Conservation (phyloP, 805 yeast species). For the Lipomyces starkeyi region DNA sequence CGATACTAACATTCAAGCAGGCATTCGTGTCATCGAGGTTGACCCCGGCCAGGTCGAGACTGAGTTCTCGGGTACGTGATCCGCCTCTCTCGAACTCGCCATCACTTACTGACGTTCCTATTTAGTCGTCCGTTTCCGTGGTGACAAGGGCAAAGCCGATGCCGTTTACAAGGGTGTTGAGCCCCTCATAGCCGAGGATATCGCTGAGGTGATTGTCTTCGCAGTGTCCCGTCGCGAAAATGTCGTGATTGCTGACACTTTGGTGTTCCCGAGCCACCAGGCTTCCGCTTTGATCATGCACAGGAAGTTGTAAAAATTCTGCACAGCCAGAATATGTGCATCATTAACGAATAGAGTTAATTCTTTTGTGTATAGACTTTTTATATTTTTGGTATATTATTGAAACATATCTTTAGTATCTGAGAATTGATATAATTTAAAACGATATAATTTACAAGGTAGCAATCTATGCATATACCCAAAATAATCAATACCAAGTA, state of each 20-base stretch:
- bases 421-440: neutral
- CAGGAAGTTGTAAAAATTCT: slow-evolving; percentile 27
- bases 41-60: slow-evolving; percentile 85
- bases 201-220: slow-evolving; percentile 76
- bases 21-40: slow-evolving; percentile 69
- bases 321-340: neutral
- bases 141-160: slow-evolving; percentile 65
- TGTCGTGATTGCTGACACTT: slow-evolving; percentile 77
- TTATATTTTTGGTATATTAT: slow-evolving; percentile 1
- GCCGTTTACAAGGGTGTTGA: slow-evolving; percentile 69
- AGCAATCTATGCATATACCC: neutral
- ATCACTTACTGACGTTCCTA: neutral
- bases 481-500: neutral
- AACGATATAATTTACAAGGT: neutral
- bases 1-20: slow-evolving; percentile 5
- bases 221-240: slow-evolving; percentile 67
- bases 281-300: slow-evolving; percentile 39
- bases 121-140: slow-evolving; percentile 50
- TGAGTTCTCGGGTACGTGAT: slow-evolving; percentile 58
- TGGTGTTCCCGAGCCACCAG: slow-evolving; percentile 85
- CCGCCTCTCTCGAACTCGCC: slow-evolving; percentile 11
- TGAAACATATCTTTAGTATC: neutral
- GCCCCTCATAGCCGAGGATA: slow-evolving; percentile 74
- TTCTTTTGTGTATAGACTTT: neutral
- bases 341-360: neutral